Base-by-base conservation (phyloP, 371 early-diverging fungal genomes). In the Mucor circinelloides region DNA sequence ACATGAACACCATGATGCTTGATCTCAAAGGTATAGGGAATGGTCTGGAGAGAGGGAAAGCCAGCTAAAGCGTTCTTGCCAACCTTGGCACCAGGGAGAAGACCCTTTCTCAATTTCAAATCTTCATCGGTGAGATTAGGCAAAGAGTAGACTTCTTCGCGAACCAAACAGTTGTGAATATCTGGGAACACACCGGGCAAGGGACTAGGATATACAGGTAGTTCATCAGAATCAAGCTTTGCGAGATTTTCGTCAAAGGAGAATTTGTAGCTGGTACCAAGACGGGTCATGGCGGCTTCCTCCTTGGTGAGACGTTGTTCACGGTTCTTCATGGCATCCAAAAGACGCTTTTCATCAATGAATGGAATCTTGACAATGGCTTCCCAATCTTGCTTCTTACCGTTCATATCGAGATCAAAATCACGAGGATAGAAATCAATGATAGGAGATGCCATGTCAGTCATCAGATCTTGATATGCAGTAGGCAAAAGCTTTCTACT, bases 321-420 rank as follows among this genome's bases (percentile, higher is more conserved):
- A 30, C 82, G 71, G n/a, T 86, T 76, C 59, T 81, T 74, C 90
- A 99, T 91, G 0, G 97, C 98, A 7, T 83, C 74, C 60, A 95
- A 74, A 34, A 99, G 81, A 59, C 97, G 85, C 25, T 87, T 80
- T 70, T 94, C 91, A 60, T 99, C 97, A 62, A 98, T 96, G 70
- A 98, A 99, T 6, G 97, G 95, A 59, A 99, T 91, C 65, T 93
- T 85, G 17, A 95, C 96, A 30, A 99, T 92, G 7, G 96, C 98
- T 79, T 99, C 98, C 99, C 99, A 99, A 3, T 93, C 89, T 77
- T 93, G 91, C 76, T 96, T 94, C 81, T 99, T 99, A 61, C 99
- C 99, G 78, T 99, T 99, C 90, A 96, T 85, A 74, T 99, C 99
- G 50, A 93, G 82, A 1, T 91, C 87, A 76, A 99, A 97, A 42